Percentiles rank a stretch among this genome's conserved stretches.
Evolutionary conservation across 331 rosid genomes (phyloP).

Genomic region (Acacia pycnantha): DNA sequence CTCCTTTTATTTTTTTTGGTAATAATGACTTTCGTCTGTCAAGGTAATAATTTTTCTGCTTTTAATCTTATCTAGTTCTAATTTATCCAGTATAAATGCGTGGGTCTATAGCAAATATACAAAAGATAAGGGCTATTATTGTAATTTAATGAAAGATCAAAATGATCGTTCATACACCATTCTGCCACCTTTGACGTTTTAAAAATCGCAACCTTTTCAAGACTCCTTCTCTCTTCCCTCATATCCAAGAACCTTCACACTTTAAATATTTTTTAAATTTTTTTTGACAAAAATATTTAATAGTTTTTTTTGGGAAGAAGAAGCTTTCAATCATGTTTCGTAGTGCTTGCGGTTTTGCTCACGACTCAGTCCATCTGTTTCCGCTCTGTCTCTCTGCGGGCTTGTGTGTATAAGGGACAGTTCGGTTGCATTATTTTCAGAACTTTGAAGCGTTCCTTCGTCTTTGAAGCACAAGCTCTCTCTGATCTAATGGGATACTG

Average conservation of each 20-base stretch:
- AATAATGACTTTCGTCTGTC: not conserved
- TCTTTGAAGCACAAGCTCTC: conserved; percentile 1
- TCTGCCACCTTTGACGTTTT: not conserved
- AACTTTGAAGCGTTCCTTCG: conserved; percentile 13
- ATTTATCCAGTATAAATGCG: not conserved
- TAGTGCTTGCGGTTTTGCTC: conserved; percentile 47
- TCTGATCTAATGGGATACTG: conserved; percentile 1
- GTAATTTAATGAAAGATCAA: not conserved
- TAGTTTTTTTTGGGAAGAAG: not conserved
- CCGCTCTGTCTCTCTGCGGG: conserved; percentile 17
- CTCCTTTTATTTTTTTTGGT: not conserved
- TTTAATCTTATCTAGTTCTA: not conserved
- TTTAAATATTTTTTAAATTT: not conserved
- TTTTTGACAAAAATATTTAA: not conserved
- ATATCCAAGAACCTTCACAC: not conserved
- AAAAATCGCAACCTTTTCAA: not conserved
- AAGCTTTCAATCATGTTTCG: conserved; percentile 36
- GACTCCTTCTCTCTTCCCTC: not conserved
- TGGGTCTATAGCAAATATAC: not conserved
- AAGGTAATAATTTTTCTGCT: not conserved
- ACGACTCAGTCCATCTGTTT: conserved; percentile 34
- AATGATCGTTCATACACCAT: not conserved
- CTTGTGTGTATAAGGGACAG: conserved; percentile 7
- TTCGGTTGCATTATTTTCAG: conserved; percentile 3
- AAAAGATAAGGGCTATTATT: not conserved